Base-by-base conservation (phyloP, 1,139 yeast species). In the Sugiyamaella novakii region DNA sequence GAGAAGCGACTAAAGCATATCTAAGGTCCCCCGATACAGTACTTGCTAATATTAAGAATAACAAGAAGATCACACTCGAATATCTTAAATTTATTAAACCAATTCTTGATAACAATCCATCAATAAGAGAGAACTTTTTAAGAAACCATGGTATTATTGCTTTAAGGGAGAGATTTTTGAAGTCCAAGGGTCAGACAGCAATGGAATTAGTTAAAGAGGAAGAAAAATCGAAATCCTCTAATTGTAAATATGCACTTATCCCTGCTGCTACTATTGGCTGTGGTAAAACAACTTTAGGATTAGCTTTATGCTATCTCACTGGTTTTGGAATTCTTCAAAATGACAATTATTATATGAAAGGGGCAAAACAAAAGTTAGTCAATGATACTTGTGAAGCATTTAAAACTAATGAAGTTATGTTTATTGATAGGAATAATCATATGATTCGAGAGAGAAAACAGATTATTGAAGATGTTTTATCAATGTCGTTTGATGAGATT, bases 211-310 rank as follows among this genome's bases (percentile, higher is more conserved):
- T 54, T 8, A 46, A 47, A 24, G 58, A 56, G 18, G 51, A 46
- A 5, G 49, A 36, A 27, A 47, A 34, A 10, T 43, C 44, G 12
- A 35, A 47, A 10, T 10, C 18, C 8, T 44, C 43, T n/a, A 29
- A 51, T 5, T n/a, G 17, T 8, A 81, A 81, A 60, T 87, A 80
- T 61, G 76, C 87, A 0, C 61, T 94, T 1, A 77, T 89, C 1
- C 94, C 98, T 0, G 80, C 91, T 11, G 89, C 98, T 0, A 88
- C 96, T 0, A 79, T 92, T 45, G 98, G 98, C 0, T 88, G 97
- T 65, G 99, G 99, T 6, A 94, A 94, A 64, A 89, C 98, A 0
- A 88, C 97, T 0, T 78, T 87, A 0, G 80, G 88, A 3, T 66
- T 78, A 41, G 83, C 92, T 0, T 69, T 92, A 38, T 58, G 64